These are phyloP conservation scores for Magnaporthiopsis poae DNA, from an alignment of 2,329 filamentous ascomycete genomes.

Conservation along the genomic window DNA sequence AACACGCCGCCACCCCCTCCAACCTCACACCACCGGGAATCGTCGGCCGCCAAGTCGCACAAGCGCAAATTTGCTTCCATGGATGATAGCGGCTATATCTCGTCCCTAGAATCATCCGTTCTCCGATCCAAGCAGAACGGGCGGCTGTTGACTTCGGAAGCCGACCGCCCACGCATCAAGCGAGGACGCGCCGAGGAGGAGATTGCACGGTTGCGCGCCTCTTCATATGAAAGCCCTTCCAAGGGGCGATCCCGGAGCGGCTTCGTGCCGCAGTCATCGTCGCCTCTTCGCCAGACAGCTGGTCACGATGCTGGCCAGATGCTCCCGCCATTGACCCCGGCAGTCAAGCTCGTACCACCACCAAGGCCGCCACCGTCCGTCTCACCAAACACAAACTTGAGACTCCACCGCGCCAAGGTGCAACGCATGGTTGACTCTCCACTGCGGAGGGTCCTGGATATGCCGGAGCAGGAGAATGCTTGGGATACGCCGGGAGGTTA, in stretches of 20 bases:
- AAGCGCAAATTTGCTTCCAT: slow-evolving; percentile 71
- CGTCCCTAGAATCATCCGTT: slow-evolving; percentile 84
- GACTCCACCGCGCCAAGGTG: slow-evolving; percentile 77
- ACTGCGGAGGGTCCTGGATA: slow-evolving; percentile 33
- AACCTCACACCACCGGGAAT: slow-evolving; percentile 24
- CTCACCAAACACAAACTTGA: slow-evolving; percentile 86
- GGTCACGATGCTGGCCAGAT: slow-evolving; percentile 45
- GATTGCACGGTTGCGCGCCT: slow-evolving; percentile 83
- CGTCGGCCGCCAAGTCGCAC: slow-evolving; percentile 57
- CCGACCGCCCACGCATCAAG: slow-evolving; percentile 70
- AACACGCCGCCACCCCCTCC: slow-evolving; percentile 67
- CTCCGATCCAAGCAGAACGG: slow-evolving; percentile 59
- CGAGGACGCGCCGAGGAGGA: slow-evolving; percentile 89
- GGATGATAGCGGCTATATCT: slow-evolving; percentile 93
- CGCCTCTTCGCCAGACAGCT: slow-evolving; percentile 48
- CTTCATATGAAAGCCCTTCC: slow-evolving; percentile 83
- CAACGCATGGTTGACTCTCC: slow-evolving; percentile 74
- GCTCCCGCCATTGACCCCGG: slow-evolving; percentile 70
- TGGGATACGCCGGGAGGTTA: slow-evolving; percentile 60
- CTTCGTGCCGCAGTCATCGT: slow-evolving; percentile 52
- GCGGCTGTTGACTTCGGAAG: slow-evolving; percentile 64
- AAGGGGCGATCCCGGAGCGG: slow-evolving; percentile 50
- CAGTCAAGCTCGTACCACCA: slow-evolving; percentile 66
- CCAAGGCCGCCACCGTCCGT: slow-evolving; percentile 58
- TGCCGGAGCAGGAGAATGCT: slow-evolving; percentile 24